Percentiles rank a stretch among this genome's conserved stretches.
These are phyloP conservation scores for Adiantum capillusveneris DNA, from an alignment of 75 land plant genomes.

Conservation along the genomic window DNA sequence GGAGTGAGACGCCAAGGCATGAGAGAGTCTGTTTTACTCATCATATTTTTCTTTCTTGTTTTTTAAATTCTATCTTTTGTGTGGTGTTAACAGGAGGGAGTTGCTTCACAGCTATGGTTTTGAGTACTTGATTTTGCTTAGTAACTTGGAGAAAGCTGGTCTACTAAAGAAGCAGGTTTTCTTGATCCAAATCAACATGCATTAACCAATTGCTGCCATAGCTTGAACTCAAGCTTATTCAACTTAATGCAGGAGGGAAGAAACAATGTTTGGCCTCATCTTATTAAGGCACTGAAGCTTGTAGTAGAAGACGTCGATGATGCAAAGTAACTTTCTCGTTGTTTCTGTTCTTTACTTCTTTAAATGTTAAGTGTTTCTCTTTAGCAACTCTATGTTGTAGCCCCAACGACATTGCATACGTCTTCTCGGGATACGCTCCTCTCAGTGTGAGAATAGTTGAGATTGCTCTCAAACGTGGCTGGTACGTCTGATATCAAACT, in stretches of 20 bases:
- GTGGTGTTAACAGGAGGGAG: constrained; percentile 58
- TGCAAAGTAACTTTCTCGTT: constrained; percentile 54
- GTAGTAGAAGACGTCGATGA: constrained; percentile 79
- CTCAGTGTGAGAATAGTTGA: constrained; percentile 89
- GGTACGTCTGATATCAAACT: constrained; percentile 54
- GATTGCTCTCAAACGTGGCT: constrained; percentile 75
- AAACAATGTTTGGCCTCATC: constrained; percentile 66
- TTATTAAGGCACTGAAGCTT: constrained; percentile 61
- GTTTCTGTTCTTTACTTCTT: too few species aligned
- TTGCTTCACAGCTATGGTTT: constrained; percentile 94
- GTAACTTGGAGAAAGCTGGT: constrained; percentile 87
- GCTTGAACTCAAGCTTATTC: too few species aligned
- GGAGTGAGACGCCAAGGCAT: neutral
- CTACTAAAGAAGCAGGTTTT: constrained; percentile 85
- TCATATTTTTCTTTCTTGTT: too few species aligned
- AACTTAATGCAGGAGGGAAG: constrained; percentile 46
- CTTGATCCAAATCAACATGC: too few species aligned
- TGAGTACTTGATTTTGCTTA: constrained; percentile 74
- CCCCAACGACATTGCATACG: constrained; percentile 86
- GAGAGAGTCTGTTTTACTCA: neutral
- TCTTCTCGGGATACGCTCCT: constrained; percentile 98
- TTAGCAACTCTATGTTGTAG: constrained; percentile 28
- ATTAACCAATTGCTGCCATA: too few species aligned
- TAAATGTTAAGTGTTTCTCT: too few species aligned
- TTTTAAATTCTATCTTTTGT: neutral